These are phyloP conservation scores for Colletotrichum zoysiae DNA, from an alignment of 2,329 filamentous ascomycete species.

Conservation along the genomic window DNA sequence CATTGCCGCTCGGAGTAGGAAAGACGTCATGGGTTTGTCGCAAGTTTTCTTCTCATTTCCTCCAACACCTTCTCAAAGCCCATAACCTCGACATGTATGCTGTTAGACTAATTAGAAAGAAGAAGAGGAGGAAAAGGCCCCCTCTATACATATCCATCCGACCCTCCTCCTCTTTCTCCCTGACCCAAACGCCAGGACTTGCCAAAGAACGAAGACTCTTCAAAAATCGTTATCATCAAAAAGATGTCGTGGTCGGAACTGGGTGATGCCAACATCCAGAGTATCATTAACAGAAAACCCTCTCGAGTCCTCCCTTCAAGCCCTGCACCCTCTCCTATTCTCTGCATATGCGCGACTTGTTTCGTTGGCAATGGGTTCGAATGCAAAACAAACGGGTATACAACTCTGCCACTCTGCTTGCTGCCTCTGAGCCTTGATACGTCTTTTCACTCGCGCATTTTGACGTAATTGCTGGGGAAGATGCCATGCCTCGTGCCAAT, in stretches of 20 bases:
- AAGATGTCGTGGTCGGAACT: slow-evolving; percentile 22
- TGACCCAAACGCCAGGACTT: slow-evolving; percentile 31
- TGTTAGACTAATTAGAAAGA: slow-evolving; percentile 14
- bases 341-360: slow-evolving; percentile 14
- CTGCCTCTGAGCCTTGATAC: background rate
- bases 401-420: slow-evolving; percentile 4
- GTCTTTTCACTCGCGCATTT: slow-evolving; percentile 67
- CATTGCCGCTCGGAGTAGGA: background rate
- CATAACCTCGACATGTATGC: slow-evolving; percentile 26
- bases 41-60: slow-evolving; percentile 2
- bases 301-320: background rate
- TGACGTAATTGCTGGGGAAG: slow-evolving; percentile 87
- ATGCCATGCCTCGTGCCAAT: slow-evolving; percentile 89
- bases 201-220: slow-evolving; percentile 5
- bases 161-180: background rate
- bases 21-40: background rate
- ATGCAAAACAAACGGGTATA: slow-evolving; percentile 29
- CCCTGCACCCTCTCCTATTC: background rate
- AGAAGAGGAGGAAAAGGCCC: background rate
- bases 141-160: background rate
- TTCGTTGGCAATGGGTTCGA: background rate
- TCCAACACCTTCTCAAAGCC: background rate
- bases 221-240: slow-evolving; percentile 26
- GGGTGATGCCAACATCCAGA: slow-evolving; percentile 31
- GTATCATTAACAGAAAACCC: slow-evolving; percentile 34